Evolutionary conservation across 1,139 yeast genomes (phyloP).

Genomic region (Scheffersomyces titani): DNA sequence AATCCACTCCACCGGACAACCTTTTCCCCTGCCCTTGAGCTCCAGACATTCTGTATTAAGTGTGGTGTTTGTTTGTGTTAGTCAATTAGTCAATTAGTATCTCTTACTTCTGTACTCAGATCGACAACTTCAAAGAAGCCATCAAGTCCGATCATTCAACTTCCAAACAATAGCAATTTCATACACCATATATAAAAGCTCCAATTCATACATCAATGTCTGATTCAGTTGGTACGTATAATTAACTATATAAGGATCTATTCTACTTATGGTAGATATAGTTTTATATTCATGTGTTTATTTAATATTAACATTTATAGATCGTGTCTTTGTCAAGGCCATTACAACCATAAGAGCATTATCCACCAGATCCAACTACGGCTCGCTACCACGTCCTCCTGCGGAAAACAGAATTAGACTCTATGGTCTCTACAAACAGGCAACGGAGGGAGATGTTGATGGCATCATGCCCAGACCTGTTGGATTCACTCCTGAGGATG

Average conservation of each 20-base stretch:
- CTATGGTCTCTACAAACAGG: conserved; percentile 85
- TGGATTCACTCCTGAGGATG: conserved; percentile 62
- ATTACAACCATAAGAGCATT: conserved; percentile 75
- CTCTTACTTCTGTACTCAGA: not conserved
- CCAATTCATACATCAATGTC: conserved; percentile 25
- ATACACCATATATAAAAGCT: not conserved
- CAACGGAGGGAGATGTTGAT: conserved; percentile 82
- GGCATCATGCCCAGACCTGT: conserved; percentile 67
- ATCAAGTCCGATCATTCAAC: not conserved
- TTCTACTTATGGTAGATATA: not conserved
- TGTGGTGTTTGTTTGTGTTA: not conserved
- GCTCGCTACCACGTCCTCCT: conserved; percentile 80
- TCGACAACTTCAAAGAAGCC: not conserved
- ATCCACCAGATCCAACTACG: conserved; percentile 66
- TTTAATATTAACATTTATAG: conserved; percentile 33
- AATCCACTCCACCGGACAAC: not conserved
- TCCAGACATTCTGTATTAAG: not conserved
- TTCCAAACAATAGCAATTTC: not conserved
- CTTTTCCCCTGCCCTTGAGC: not conserved
- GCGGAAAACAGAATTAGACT: conserved; percentile 67
- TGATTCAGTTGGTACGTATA: conserved; percentile 47
- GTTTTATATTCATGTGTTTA: not conserved
- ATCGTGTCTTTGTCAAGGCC: conserved; percentile 79
- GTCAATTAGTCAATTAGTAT: not conserved
- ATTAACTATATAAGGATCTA: not conserved